Evolutionary conservation across 2,329 filamentous ascomycete species (phyloP).

Genomic region (Ilyonectria robusta): DNA sequence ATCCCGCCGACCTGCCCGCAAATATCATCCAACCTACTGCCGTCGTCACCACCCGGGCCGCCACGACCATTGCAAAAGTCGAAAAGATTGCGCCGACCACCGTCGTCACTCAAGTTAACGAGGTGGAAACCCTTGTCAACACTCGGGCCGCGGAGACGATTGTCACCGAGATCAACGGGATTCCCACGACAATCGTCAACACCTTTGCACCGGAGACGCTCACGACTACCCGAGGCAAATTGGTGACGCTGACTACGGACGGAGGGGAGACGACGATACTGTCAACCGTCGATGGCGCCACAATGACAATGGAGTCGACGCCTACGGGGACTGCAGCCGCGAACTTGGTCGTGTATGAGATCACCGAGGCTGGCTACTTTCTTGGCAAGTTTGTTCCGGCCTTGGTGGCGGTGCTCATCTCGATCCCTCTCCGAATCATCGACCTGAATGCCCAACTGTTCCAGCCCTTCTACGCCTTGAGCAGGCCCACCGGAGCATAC

Average conservation of each 20-base stretch:
- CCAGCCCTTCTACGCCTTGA: constrained; percentile 61
- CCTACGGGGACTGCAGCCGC: background rate
- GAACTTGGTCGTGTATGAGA: constrained; percentile 27
- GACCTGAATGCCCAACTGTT: constrained; percentile 58
- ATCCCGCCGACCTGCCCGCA: constrained; percentile 1
- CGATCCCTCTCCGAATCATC: constrained; percentile 57
- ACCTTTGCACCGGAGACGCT: too few species aligned
- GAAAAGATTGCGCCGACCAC: constrained; percentile 1
- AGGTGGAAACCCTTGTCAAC: background rate
- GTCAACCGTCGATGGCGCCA: background rate
- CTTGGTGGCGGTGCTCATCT: constrained; percentile 56
- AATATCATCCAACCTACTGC: background rate
- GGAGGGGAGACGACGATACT: constrained; percentile 2
- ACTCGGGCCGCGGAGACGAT: background rate
- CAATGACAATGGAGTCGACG: constrained; percentile 11
- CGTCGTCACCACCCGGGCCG: constrained; percentile 14
- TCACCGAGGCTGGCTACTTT: constrained; percentile 51
- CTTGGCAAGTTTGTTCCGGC: constrained; percentile 59
- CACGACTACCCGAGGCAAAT: background rate
- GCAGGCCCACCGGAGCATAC: constrained; percentile 52
- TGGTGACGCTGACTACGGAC: background rate
- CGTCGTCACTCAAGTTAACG: background rate
- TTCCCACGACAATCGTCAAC: too few species aligned
- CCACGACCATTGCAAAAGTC: constrained; percentile 7
- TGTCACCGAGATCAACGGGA: background rate